phyloP scores from a whole-genome alignment of 805 yeast genomes.

The Lachancea thermotolerans region DNA sequence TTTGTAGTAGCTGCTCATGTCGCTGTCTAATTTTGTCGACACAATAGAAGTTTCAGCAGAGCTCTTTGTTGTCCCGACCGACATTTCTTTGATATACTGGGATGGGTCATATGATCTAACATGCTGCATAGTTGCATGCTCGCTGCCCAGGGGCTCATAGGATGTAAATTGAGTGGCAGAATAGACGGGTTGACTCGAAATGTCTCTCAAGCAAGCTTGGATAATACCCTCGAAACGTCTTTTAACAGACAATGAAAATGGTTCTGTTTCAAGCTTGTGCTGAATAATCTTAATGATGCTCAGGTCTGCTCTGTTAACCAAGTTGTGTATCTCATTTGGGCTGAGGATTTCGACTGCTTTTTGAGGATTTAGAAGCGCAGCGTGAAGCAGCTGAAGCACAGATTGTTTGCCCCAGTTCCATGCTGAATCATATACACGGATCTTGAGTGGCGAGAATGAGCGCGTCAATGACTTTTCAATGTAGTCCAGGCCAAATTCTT shows the following conservation, averaged over 20 bases:
- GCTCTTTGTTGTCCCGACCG: conserved; percentile 8
- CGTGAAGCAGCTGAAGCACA: conserved; percentile 37
- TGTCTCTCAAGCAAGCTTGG: background rate
- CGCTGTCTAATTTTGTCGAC: conserved; percentile 11
- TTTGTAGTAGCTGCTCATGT: conserved; percentile 15
- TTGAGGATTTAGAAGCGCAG: conserved; percentile 50
- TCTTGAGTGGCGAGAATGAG: conserved; percentile 66
- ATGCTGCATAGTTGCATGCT: background rate
- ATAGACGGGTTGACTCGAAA: background rate
- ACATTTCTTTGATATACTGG: conserved; percentile 10
- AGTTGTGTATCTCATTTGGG: conserved; percentile 63
- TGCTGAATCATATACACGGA: conserved; percentile 81
- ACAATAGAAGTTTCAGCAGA: conserved; percentile 7
- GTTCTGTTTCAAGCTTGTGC: conserved; percentile 34
- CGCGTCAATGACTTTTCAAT: conserved; percentile 74
- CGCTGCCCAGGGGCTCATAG: background rate
- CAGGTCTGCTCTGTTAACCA: conserved; percentile 82
- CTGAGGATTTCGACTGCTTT: conserved; percentile 75
- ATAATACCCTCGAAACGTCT: background rate
- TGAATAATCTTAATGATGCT: conserved; percentile 65
- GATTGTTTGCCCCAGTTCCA: conserved; percentile 97
- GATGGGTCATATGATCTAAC: background rate
- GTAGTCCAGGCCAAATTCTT: conserved; percentile 70
- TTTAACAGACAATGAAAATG: background rate
- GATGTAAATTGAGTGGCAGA: background rate